Percentiles rank a stretch among this genome's conserved stretches.
These are phyloP conservation scores for Rhinocladiella similis DNA, from an alignment of 2,329 filamentous ascomycete species.

Conservation along the genomic window DNA sequence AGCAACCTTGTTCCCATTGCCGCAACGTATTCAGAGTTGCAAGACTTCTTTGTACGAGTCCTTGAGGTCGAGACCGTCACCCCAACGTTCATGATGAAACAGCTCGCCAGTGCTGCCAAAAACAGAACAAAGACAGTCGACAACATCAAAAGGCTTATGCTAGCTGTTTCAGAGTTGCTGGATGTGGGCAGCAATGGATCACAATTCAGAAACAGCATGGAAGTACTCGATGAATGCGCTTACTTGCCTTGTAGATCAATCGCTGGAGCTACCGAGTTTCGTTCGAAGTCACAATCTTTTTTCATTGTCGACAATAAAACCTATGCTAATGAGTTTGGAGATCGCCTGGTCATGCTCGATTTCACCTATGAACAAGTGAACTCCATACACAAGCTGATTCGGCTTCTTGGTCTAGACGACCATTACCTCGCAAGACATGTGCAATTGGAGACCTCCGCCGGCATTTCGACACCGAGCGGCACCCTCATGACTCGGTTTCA, in stretches of 20 bases:
- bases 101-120: constrained; percentile 15
- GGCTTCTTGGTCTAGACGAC: constrained; percentile 13
- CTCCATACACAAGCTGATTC: constrained; percentile 14
- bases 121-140: constrained; percentile 3
- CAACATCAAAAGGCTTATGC: constrained; percentile 14
- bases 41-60: constrained; percentile 14
- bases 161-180: constrained; percentile 8
- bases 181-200: constrained; percentile 2
- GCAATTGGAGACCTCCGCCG: constrained; percentile 3
- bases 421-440: constrained; percentile 16
- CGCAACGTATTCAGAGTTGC: constrained; percentile 7
- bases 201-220: constrained; percentile 13
- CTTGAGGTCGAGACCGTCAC: constrained; percentile 15
- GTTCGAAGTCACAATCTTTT: constrained; percentile 7
- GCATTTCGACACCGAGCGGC: constrained; percentile 3
- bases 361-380: constrained; percentile 17
- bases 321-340: constrained; percentile 11
- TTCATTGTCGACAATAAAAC: constrained; percentile 17
- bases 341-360: constrained; percentile 11
- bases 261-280: constrained; percentile 4
- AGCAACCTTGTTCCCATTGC: constrained; percentile 13
- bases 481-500: constrained; percentile 9
- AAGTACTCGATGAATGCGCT: constrained; percentile 5
- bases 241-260: constrained; percentile 14
- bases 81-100: constrained; percentile 16